phyloP scores from a whole-genome alignment of 257 asterid genomes.

The Solanum phureja region DNA sequence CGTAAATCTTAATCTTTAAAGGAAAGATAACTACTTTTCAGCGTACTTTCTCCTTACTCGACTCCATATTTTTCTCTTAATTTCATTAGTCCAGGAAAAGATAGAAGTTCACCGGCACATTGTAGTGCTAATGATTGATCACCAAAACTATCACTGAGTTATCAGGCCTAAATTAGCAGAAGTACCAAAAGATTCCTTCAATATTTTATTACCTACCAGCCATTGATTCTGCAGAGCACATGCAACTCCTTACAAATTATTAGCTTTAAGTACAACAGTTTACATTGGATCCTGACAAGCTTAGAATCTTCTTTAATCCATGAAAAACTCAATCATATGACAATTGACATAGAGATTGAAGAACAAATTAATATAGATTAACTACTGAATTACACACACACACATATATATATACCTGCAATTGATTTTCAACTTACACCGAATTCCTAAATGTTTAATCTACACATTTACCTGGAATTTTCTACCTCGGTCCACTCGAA shows the following conservation, averaged over 20 bases:
- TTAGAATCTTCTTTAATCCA: conserved; percentile 2
- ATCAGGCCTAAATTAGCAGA: background rate
- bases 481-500: background rate
- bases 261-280: background rate
- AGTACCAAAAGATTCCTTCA: background rate
- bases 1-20: background rate
- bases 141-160: background rate
- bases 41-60: background rate
- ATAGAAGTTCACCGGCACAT: background rate
- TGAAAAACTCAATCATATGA: background rate
- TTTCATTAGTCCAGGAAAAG: background rate
- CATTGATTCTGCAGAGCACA: background rate
- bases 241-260: background rate
- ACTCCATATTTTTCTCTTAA: background rate
- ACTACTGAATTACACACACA: background rate
- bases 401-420: background rate
- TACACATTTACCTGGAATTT: background rate
- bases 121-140: background rate
- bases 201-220: background rate
- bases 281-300: background rate
- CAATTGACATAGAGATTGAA: background rate
- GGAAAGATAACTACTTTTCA: background rate
- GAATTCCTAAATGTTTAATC: background rate
- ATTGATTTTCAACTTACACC: background rate
- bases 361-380: background rate